Percentiles rank a stretch among this genome's conserved stretches.
Conservation (phyloP, 345 rosid genomes). For the Eutrema heterophyllum region DNA sequence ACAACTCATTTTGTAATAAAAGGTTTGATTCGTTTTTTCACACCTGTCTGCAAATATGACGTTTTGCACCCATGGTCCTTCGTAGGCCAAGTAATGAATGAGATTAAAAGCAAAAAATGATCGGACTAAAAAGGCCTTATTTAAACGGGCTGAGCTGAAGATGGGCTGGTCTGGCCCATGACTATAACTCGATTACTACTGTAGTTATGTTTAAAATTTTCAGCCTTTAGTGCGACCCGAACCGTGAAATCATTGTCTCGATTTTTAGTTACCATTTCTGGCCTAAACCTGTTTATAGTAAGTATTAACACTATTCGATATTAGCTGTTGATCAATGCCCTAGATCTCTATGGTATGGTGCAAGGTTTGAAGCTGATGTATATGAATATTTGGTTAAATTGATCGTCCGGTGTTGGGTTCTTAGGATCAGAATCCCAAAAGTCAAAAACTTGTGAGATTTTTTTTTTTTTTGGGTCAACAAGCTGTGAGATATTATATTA, state of each 20-base stretch:
- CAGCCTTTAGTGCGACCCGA: no score
- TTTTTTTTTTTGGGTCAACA: no score
- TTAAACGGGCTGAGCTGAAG: neutral
- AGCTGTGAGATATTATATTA: no score
- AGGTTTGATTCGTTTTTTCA: no score
- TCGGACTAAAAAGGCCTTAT: neutral
- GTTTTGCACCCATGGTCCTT: neutral
- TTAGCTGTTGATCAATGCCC: neutral
- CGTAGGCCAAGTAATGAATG: neutral
- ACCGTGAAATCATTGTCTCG: no score
- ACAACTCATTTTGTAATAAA: no score
- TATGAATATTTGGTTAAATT: neutral
- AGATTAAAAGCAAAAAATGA: neutral
- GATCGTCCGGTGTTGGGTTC: no score
- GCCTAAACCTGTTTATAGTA: no score
- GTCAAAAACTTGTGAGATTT: no score
- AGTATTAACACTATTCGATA: neutral
- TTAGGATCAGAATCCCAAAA: no score
- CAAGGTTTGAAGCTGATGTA: neutral
- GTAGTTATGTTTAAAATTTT: no score
- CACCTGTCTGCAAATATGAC: neutral
- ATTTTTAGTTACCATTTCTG: no score
- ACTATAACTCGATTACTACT: neutral
- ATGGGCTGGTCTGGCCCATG: neutral
- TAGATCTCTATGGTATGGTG: neutral